Evolutionary conservation across 208 protist species (phyloP), one percentile per base, ranked within the genome.

Genomic region (Leishmania aethiopica): DNA sequence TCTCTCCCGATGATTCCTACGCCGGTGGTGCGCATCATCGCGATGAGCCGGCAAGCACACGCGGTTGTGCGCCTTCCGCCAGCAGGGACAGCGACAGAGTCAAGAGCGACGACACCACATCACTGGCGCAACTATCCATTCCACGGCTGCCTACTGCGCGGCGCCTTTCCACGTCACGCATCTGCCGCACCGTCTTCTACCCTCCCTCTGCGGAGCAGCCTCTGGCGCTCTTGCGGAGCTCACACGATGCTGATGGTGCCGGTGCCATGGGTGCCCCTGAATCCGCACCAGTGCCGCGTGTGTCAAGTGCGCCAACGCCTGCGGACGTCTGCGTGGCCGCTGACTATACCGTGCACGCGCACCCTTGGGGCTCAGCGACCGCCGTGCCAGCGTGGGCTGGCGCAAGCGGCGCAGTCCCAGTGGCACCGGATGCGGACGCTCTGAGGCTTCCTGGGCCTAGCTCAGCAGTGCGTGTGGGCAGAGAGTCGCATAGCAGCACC

Each of bases 111-210:
- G 40, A 47, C 67, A 35, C 40, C 70, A 7, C 70, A 0, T 55
- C 72, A 32, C 51, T 37, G 40, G 35, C 40, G 22, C 35, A 35
- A 37, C 47, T 60, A 22, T 32, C 22, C n/a, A 35, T 19, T 8
- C 53, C 71, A 62, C 57, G 42, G 25, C 53, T 64, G 8, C 77
- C 59, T 35, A 79, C 73, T 37, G 57, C 51, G 8, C 77, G 70
- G 45, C 72, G 62, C 15, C 17, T 81, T 74, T 75, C 77, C 28
- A 73, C 77, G 0, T 64, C 78, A 45, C 53, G 67, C 71, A 59
- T 49, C 3, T 19, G 45, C 6, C 83, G 83, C 35, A 51, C 53
- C 7, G 83, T 86, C 19, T 86, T 82, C 64, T 86, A 86, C 28
- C 79, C 83, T 1, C 78, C 75, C 25, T 62, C 83, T 0, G 70